Conservation (phyloP, 2,329 filamentous ascomycete species). For the Bipolaris cookei region DNA sequence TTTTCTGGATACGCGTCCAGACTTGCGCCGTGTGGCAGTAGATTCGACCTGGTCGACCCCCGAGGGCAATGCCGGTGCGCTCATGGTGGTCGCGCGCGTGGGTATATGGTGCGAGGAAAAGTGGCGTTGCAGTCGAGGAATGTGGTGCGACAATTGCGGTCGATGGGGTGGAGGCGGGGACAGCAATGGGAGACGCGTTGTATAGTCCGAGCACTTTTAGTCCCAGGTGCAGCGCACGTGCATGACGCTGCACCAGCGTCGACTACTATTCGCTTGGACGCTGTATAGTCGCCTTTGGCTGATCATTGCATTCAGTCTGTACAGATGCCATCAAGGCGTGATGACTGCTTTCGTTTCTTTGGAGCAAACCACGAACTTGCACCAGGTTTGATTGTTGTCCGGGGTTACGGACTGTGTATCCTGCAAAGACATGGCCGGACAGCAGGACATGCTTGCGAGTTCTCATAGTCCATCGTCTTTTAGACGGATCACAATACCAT, state of each 20-base stretch:
- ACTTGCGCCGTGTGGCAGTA: slow-evolving; percentile 47
- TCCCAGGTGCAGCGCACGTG: slow-evolving; percentile 22
- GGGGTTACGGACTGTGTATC: not conserved
- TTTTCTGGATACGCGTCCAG: slow-evolving; percentile 50
- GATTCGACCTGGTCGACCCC: slow-evolving; percentile 34
- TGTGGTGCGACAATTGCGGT: slow-evolving; percentile 29
- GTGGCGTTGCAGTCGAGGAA: slow-evolving; percentile 12
- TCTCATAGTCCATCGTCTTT: not conserved
- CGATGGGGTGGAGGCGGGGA: slow-evolving; percentile 28
- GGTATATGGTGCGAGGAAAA: not conserved
- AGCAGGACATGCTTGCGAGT: not conserved
- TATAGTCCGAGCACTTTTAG: slow-evolving; percentile 21
- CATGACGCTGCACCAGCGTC: slow-evolving; percentile 13
- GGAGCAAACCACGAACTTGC: not conserved
- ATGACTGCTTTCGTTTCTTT: not conserved
- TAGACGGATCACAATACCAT: too few species aligned
- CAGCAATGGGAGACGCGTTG: slow-evolving; percentile 27
- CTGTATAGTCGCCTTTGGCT: not conserved
- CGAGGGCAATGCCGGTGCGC: slow-evolving; percentile 35
- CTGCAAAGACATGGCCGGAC: not conserved
- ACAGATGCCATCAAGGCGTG: not conserved
- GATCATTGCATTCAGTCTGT: not conserved
- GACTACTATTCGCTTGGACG: slow-evolving; percentile 2
- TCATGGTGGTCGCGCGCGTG: slow-evolving; percentile 41
- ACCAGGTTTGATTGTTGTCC: not conserved